Conservation (phyloP, 2,329 filamentous ascomycete species). For the Aspergillus sp. region DNA sequence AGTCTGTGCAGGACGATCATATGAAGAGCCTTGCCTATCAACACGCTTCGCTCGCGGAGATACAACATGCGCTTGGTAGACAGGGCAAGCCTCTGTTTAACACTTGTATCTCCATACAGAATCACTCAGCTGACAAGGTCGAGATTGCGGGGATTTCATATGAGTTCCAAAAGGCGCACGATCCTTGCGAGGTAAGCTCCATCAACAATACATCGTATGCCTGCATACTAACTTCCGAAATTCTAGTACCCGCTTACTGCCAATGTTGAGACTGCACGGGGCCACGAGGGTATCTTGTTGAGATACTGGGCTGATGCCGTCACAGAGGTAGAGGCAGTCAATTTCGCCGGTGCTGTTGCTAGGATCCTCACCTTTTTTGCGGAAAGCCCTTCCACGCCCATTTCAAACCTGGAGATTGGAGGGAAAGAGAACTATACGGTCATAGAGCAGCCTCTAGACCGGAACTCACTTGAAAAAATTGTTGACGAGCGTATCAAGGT, state of each 20-base stretch:
- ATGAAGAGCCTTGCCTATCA: conserved; percentile 50
- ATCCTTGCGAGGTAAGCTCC: conserved; percentile 38
- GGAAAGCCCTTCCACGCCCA: conserved; percentile 23
- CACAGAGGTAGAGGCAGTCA: conserved; percentile 34
- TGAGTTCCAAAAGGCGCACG: conserved; percentile 32
- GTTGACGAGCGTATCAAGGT: conserved; percentile 37
- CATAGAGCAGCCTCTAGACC: conserved; percentile 19
- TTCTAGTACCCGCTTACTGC: conserved; percentile 40
- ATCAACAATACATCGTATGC: neutral
- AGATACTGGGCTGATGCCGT: conserved; percentile 42
- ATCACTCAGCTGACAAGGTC: conserved; percentile 25
- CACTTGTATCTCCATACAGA: conserved; percentile 44
- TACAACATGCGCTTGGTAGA: conserved; percentile 43
- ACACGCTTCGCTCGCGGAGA: conserved; percentile 50
- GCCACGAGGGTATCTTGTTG: conserved; percentile 36
- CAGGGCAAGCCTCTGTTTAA: conserved; percentile 41
- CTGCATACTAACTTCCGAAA: conserved; percentile 6
- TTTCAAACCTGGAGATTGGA: conserved; percentile 24
- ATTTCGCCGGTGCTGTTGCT: conserved; percentile 31
- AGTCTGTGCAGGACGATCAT: conserved; percentile 48
- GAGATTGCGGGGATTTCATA: conserved; percentile 31
- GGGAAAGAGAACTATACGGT: neutral
- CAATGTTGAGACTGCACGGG: conserved; percentile 39
- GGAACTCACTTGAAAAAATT: conserved; percentile 28
- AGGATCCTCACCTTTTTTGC: conserved; percentile 34